Percentiles rank a stretch among this genome's conserved stretches.
These are phyloP conservation scores for Parathielavia appendiculata DNA, from an alignment of 495 filamentous ascomycete species.

Conservation along the genomic window DNA sequence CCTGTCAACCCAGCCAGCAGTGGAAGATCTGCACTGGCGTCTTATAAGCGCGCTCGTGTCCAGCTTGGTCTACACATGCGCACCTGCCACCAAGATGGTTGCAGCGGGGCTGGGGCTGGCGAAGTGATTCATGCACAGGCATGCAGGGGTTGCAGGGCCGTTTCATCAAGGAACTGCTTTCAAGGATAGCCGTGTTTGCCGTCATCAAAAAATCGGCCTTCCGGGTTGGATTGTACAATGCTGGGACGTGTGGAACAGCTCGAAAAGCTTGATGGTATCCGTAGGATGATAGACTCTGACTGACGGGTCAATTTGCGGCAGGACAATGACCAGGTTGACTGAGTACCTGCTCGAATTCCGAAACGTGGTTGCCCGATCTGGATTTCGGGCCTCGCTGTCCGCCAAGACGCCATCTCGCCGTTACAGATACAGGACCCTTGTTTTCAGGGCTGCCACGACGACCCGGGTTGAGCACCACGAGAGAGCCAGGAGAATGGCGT, in stretches of 20 bases:
- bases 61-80: slow-evolving; percentile 16
- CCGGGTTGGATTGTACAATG: too few relatives aligned
- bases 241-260: too few relatives aligned
- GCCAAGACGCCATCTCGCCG: slow-evolving; percentile 6
- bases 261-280: too few relatives aligned
- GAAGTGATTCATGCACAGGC: slow-evolving; percentile 14
- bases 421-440: slow-evolving; percentile 3
- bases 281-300: too few relatives aligned
- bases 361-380: neutral
- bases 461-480: too few relatives aligned
- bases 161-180: slow-evolving; percentile 10
- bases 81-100: slow-evolving; percentile 1
- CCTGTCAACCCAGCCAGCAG: neutral
- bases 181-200: too few relatives aligned
- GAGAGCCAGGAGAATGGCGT: neutral
- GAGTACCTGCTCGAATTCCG: neutral
- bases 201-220: neutral
- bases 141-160: slow-evolving; percentile 14
- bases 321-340: neutral
- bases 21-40: slow-evolving; percentile 5
- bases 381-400: neutral
- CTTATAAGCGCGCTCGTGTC: slow-evolving; percentile 22
- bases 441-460: slow-evolving; percentile 11
- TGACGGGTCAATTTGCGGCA: too few relatives aligned
- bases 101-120: slow-evolving; percentile 9